These are phyloP conservation scores for Trichoderma brevicompactum DNA, from an alignment of 2,329 filamentous ascomycete species.

Conservation along the genomic window DNA sequence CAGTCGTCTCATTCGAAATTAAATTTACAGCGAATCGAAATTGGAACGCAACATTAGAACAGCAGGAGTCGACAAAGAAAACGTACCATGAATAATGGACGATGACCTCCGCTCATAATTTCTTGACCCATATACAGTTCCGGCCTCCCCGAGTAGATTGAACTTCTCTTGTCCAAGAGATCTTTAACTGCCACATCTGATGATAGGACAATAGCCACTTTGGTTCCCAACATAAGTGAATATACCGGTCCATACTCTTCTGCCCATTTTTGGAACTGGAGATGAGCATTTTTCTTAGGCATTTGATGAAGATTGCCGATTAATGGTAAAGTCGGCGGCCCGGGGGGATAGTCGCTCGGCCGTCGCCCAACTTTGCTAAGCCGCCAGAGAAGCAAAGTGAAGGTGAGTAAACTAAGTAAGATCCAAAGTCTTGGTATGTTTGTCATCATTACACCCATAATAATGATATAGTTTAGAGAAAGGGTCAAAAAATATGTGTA, in stretches of 20 bases:
- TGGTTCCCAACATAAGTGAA: slow-evolving; percentile 55
- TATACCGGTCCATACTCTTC: slow-evolving; percentile 56
- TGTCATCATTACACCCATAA: background rate
- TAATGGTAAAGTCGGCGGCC: slow-evolving; percentile 11
- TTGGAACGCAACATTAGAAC: too few relatives aligned
- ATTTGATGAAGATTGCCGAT: slow-evolving; percentile 23
- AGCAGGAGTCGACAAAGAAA: background rate
- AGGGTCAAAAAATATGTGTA: too few relatives aligned
- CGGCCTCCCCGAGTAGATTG: slow-evolving; percentile 36
- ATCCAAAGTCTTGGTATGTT: background rate
- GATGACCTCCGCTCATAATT: slow-evolving; percentile 16
- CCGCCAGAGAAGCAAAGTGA: background rate
- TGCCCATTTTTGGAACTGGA: slow-evolving; percentile 51
- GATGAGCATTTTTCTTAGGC: slow-evolving; percentile 4
- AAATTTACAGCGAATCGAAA: background rate
- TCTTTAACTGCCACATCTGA: slow-evolving; percentile 54
- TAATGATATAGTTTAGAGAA: background rate
- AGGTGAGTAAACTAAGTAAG: background rate
- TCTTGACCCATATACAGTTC: slow-evolving; percentile 22
- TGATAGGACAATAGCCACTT: slow-evolving; percentile 52
- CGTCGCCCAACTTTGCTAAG: slow-evolving; percentile 11
- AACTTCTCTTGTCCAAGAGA: slow-evolving; percentile 54
- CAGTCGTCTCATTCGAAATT: too few relatives aligned
- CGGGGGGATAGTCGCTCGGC: slow-evolving; percentile 21
- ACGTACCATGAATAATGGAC: slow-evolving; percentile 13